Conservation (phyloP, 2,329 filamentous ascomycete genomes). For the Fusarium pseudonygamai region DNA sequence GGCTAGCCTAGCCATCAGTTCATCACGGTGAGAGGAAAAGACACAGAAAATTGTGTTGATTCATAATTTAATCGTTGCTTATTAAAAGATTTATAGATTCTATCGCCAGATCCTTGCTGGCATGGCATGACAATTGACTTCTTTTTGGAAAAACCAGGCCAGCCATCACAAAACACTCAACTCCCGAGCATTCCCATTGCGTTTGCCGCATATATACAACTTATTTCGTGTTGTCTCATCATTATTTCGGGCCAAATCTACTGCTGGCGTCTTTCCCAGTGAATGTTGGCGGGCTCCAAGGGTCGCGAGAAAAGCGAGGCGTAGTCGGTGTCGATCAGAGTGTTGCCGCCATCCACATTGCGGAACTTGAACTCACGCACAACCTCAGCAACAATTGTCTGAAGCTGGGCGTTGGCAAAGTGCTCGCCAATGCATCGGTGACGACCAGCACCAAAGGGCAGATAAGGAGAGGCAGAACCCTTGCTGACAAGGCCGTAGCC, state of each 20-base stretch:
- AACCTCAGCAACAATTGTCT: constrained; percentile 81
- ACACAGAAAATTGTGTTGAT: not conserved
- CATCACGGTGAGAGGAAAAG: not conserved
- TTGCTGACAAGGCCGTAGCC: constrained; percentile 94
- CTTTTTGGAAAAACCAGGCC: constrained; percentile 35
- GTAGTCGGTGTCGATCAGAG: constrained; percentile 75
- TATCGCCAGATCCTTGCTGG: constrained; percentile 35
- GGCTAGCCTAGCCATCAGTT: not conserved
- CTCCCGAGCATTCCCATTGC: constrained; percentile 39
- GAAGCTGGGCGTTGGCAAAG: constrained; percentile 92
- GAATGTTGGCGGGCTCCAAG: constrained; percentile 74
- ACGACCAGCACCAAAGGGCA: constrained; percentile 92
- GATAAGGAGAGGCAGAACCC: constrained; percentile 87
- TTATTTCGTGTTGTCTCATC: constrained; percentile 27
- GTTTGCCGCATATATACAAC: constrained; percentile 44
- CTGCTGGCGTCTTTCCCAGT: constrained; percentile 77
- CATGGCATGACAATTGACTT: constrained; percentile 35
- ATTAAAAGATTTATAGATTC: constrained; percentile 41
- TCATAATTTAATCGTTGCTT: constrained; percentile 35
- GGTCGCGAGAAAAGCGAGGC: constrained; percentile 78
- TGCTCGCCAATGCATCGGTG: constrained; percentile 97
- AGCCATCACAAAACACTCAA: constrained; percentile 42
- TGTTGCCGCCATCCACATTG: constrained; percentile 76
- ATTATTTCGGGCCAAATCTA: constrained; percentile 37
- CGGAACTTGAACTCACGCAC: constrained; percentile 83